These are phyloP conservation scores for Trichosanthes cucumerina DNA, from an alignment of 306 rosid species.

Conservation along the genomic window DNA sequence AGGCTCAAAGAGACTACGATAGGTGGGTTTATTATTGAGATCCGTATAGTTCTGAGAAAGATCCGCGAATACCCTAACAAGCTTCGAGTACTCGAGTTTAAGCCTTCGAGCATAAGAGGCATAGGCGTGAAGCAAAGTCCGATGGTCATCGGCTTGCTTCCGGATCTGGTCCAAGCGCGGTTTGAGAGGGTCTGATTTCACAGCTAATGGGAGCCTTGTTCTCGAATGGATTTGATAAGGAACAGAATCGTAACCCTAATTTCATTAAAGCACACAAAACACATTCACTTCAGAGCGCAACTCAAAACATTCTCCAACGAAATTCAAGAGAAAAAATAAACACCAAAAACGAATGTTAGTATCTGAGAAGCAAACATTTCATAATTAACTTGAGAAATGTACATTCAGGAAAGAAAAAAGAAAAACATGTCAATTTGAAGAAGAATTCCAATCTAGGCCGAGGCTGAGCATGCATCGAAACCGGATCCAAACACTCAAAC, in stretches of 20 bases:
- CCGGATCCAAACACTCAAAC: constrained; percentile 22
- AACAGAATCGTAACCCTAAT: constrained; percentile 42
- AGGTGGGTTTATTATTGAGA: constrained; percentile 56
- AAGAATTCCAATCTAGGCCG: neutral
- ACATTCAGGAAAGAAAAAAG: neutral
- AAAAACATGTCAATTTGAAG: neutral
- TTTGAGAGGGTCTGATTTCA: constrained; percentile 80
- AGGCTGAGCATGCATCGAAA: neutral
- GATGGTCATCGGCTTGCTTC: constrained; percentile 89
- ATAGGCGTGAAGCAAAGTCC: constrained; percentile 54
- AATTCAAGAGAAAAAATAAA: neutral
- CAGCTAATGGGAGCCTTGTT: constrained; percentile 60
- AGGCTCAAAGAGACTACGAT: constrained; percentile 35
- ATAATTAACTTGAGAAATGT: neutral
- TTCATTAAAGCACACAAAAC: neutral
- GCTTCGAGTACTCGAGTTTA: constrained; percentile 83
- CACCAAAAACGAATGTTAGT: neutral
- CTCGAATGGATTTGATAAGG: constrained; percentile 35
- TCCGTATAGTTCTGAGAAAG: constrained; percentile 64
- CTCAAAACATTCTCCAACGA: neutral
- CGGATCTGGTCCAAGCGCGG: constrained; percentile 88
- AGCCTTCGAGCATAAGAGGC: constrained; percentile 80
- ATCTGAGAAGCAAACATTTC: neutral
- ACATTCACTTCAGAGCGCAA: neutral
- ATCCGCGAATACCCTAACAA: constrained; percentile 73